Evolutionary conservation across 169 alveolate species (phyloP).

Genomic region (Plasmodium malariae): DNA sequence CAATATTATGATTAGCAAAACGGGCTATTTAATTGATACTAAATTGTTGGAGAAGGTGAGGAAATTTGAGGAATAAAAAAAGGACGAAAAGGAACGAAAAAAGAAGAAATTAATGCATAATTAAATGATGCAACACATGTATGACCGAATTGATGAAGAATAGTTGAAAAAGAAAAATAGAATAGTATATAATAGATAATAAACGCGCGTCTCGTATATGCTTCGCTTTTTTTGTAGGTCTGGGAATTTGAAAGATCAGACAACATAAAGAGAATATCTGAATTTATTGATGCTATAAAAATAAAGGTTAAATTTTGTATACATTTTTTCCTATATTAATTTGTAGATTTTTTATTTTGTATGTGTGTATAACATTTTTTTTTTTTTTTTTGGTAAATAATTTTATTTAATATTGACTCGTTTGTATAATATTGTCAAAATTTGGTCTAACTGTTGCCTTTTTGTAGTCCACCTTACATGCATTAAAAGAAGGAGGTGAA

Average conservation of each 20-base stretch:
- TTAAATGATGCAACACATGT: no score
- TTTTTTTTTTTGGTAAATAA: conserved; percentile 6
- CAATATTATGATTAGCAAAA: conserved; percentile 74
- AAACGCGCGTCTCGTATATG: no score
- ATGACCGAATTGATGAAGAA: no score
- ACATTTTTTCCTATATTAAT: neutral
- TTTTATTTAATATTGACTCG: no score
- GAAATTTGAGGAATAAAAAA: neutral
- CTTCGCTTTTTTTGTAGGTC: conserved; percentile 33
- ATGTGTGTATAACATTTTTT: neutral
- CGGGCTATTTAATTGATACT: conserved; percentile 81
- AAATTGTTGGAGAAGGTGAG: conserved; percentile 80
- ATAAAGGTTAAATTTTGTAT: conserved; percentile 25
- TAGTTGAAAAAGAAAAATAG: no score
- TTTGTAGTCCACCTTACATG: conserved; percentile 81
- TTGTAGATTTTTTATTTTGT: conserved; percentile 6
- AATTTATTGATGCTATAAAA: conserved; percentile 76
- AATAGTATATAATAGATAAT: no score
- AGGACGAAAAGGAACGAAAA: neutral
- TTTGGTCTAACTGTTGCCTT: neutral
- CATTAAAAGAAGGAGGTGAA: conserved; percentile 83
- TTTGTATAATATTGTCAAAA: neutral
- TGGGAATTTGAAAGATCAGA: conserved; percentile 77
- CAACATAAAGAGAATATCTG: conserved; percentile 74
- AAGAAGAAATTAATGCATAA: neutral